phyloP scores from a whole-genome alignment of 495 filamentous ascomycete species.

The Talaromyces adpressus region DNA sequence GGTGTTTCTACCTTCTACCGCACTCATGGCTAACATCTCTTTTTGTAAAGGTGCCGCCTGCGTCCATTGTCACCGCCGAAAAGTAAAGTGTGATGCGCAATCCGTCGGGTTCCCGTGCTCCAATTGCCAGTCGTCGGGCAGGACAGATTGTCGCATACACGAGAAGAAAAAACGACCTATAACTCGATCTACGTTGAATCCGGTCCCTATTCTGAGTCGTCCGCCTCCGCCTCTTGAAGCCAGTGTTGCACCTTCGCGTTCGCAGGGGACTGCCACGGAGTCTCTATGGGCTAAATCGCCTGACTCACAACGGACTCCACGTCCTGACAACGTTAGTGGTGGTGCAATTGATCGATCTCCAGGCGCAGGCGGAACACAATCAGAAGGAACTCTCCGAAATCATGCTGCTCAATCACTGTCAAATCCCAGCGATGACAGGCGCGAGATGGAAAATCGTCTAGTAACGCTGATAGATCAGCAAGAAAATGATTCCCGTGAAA shows the following conservation, averaged over 20 bases:
- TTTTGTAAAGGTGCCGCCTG: slow-evolving; percentile 25
- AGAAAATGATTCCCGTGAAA: slow-evolving; percentile 33
- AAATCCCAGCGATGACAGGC: slow-evolving; percentile 23
- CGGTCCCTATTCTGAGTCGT: slow-evolving; percentile 43
- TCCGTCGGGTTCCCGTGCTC: slow-evolving; percentile 38
- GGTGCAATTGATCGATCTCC: background rate
- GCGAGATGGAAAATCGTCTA: slow-evolving; percentile 36
- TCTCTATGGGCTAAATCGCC: background rate
- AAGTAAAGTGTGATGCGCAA: slow-evolving; percentile 43
- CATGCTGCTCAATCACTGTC: slow-evolving; percentile 15
- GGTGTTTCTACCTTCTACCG: slow-evolving; percentile 1
- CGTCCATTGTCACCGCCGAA: slow-evolving; percentile 42
- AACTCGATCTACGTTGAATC: slow-evolving; percentile 39
- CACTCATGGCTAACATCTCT: background rate
- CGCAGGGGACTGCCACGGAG: background rate
- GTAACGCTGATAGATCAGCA: slow-evolving; percentile 42
- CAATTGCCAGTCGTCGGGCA: slow-evolving; percentile 39
- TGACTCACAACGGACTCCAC: background rate
- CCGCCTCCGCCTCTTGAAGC: slow-evolving; percentile 18
- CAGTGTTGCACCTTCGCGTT: slow-evolving; percentile 10
- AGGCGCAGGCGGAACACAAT: background rate
- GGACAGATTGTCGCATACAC: slow-evolving; percentile 40
- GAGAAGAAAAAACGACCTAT: slow-evolving; percentile 42
- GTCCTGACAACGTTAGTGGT: background rate
- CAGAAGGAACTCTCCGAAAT: background rate